Evolutionary conservation across 176 grass and related monocot genomes (phyloP).

Genomic region (Microstegium vimineum): DNA sequence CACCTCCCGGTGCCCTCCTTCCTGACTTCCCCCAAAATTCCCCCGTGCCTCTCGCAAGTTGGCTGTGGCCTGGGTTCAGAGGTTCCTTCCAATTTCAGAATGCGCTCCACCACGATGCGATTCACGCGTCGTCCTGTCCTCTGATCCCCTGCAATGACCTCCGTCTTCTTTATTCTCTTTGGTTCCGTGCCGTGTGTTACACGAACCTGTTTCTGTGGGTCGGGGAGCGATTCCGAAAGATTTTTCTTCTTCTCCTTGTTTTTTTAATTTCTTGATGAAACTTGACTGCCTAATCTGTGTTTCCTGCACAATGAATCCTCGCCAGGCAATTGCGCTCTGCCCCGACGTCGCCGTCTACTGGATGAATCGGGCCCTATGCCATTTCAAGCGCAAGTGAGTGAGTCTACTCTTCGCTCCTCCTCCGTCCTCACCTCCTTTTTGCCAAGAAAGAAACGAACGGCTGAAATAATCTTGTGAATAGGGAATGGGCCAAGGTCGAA

Average conservation of each 20-base stretch:
- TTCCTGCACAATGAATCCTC: no score
- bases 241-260: background rate
- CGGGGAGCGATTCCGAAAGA: background rate
- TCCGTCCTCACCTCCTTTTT: background rate
- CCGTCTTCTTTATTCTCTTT: background rate
- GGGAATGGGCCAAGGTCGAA: slow-evolving; percentile 84
- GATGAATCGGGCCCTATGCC: slow-evolving; percentile 75
- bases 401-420: background rate
- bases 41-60: background rate
- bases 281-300: background rate
- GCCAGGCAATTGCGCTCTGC: slow-evolving; percentile 79
- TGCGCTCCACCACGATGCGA: background rate
- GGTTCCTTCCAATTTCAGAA: background rate
- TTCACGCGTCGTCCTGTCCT: background rate
- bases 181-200: background rate
- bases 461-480: background rate
- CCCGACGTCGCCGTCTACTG: slow-evolving; percentile 76
- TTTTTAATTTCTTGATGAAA: background rate
- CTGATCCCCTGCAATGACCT: background rate
- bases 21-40: background rate
- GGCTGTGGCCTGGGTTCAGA: background rate
- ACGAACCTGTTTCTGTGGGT: no score
- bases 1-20: background rate
- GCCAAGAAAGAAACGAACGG: background rate
- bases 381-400: slow-evolving; percentile 58